These are phyloP conservation scores for Penicillium coprophilum DNA, from an alignment of 495 filamentous ascomycete species.

Conservation along the genomic window DNA sequence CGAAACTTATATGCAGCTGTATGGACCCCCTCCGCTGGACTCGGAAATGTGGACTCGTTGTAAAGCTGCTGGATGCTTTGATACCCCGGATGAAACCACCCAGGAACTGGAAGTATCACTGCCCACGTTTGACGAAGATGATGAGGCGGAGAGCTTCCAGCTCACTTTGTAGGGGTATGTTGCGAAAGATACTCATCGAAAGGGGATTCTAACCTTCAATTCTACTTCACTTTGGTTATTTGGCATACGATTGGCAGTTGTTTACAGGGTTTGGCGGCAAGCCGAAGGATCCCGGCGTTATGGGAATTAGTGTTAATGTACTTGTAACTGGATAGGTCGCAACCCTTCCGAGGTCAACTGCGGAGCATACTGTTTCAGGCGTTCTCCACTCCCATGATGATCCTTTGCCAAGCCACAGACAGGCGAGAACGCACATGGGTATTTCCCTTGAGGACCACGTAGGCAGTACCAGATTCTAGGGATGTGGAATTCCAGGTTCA, in stretches of 20 bases:
- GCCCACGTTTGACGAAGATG: slow-evolving; percentile 42
- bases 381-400: slow-evolving; percentile 26
- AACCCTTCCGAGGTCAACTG: slow-evolving; percentile 11
- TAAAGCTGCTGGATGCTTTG: slow-evolving; percentile 40
- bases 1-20: slow-evolving; percentile 45
- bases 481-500: not conserved
- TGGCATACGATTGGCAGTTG: slow-evolving; percentile 3
- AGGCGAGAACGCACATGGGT: slow-evolving; percentile 19
- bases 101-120: slow-evolving; percentile 31
- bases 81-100: slow-evolving; percentile 26
- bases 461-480: slow-evolving; percentile 1
- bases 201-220: slow-evolving; percentile 5
- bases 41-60: slow-evolving; percentile 45
- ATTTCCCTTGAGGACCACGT: slow-evolving; percentile 12
- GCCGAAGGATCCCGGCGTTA: slow-evolving; percentile 22
- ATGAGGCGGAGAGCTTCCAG: slow-evolving; percentile 45
- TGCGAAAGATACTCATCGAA: not conserved
- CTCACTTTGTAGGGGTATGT: slow-evolving; percentile 35
- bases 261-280: slow-evolving; percentile 5
- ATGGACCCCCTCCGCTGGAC: slow-evolving; percentile 41
- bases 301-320: slow-evolving; percentile 12
- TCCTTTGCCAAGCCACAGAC: slow-evolving; percentile 18
- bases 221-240: slow-evolving; percentile 14
- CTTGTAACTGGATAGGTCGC: slow-evolving; percentile 6
- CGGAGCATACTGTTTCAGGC: slow-evolving; percentile 30